phyloP scores from a whole-genome alignment of 176 grass and related monocot species.

The Tillandsia leiboldiana region DNA sequence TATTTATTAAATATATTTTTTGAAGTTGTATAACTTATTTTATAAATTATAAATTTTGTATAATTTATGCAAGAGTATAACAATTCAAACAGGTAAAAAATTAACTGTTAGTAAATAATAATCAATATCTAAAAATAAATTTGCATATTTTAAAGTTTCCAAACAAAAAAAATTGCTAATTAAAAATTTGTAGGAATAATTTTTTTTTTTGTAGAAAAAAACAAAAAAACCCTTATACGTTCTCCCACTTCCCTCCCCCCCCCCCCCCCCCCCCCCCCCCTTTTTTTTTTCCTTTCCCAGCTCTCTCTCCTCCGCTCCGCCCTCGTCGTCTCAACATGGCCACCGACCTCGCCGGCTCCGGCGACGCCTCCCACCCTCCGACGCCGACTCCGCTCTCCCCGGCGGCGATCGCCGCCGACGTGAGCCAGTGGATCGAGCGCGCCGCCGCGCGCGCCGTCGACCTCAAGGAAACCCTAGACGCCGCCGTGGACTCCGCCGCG shows the following conservation, averaged over 20 bases:
- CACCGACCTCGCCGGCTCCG: not conserved
- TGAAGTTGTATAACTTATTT: no score
- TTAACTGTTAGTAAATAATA: no score
- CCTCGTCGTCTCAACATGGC: not conserved
- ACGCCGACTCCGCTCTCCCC: not conserved
- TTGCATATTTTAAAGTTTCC: no score
- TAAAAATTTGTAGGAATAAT: no score
- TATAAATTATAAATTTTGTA: no score
- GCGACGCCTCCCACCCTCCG: not conserved
- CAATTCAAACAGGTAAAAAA: no score
- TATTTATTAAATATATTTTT: no score
- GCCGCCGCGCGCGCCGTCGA: not conserved
- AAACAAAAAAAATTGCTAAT: no score
- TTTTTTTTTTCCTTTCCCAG: not conserved
- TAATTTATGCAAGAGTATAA: no score
- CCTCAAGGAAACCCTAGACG: slow-evolving; percentile 4
- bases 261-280: not conserved
- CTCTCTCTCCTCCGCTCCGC: not conserved
- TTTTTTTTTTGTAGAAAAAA: no score
- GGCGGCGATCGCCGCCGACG: not conserved
- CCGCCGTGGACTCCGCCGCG: slow-evolving; percentile 20
- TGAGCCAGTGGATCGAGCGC: not conserved
- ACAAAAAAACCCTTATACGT: no score
- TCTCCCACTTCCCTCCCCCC: not conserved
- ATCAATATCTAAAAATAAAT: no score